A percentile compares a stretch with the other conserved stretches of the same genome.
phyloP scores from a whole-genome alignment of 192 early-diverging fungal genomes.

The Phlyctochytrium bullatum region DNA sequence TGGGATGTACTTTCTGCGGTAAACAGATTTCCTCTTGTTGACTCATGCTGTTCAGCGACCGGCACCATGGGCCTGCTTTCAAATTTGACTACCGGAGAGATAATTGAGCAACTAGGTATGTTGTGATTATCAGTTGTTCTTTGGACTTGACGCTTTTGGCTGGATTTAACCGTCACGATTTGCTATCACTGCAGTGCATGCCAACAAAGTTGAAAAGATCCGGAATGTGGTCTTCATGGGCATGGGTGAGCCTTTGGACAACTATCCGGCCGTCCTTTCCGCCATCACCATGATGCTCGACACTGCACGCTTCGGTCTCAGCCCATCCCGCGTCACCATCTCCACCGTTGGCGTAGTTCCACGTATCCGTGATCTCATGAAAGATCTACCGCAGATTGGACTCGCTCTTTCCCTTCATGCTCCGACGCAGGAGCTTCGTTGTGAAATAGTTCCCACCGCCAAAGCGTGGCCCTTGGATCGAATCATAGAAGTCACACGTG shows the following conservation, averaged over 20 bases:
- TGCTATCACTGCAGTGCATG: constrained; percentile 30
- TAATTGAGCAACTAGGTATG: constrained; percentile 50
- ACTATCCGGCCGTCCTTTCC: constrained; percentile 44
- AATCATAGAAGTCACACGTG: constrained; percentile 45
- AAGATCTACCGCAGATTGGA: constrained; percentile 47
- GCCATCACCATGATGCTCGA: constrained; percentile 51
- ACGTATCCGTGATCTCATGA: constrained; percentile 38
- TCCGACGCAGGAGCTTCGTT: constrained; percentile 47
- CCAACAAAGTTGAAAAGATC: constrained; percentile 48
- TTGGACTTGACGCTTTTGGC: no score
- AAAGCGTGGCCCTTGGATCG: constrained; percentile 48
- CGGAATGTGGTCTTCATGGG: constrained; percentile 58
- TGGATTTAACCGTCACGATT: neutral
- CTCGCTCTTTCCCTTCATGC: constrained; percentile 57
- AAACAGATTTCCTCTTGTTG: neutral
- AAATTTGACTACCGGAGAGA: constrained; percentile 51
- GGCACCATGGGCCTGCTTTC: constrained; percentile 57
- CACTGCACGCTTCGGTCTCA: constrained; percentile 40
- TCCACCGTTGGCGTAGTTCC: constrained; percentile 60
- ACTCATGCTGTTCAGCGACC: constrained; percentile 27
- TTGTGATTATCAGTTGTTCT: neutral
- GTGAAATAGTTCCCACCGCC: constrained; percentile 53
- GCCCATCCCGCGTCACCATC: constrained; percentile 45
- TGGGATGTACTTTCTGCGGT: constrained; percentile 60
- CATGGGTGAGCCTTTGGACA: constrained; percentile 62